Evolutionary conservation across 352 stramenopile genomes (phyloP), one percentile per base, ranked within the genome.

Genomic region (Thraustotheca clavata): DNA sequence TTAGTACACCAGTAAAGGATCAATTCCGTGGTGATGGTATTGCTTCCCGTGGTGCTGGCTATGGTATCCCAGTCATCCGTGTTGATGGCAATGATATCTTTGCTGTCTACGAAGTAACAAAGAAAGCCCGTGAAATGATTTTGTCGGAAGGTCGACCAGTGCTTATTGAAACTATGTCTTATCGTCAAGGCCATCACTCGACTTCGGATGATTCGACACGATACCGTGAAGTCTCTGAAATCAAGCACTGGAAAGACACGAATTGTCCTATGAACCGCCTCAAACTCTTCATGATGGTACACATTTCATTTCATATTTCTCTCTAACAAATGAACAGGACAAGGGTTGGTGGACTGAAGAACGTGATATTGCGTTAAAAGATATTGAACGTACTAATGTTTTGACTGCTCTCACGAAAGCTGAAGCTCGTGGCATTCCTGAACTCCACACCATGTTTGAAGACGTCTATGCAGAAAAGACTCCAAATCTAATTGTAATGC

Each of bases 51-150:
- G 96, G 92, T 32, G 84, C 75, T 43, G 97, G 94, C 20, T 99
- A 99, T 66, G 96, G 96, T 12, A 99, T 99, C 70, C 85, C 91
- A 1, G 89, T 88, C 43, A 96, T 99, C 72, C 93, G 97, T 29
- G 96, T 99, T 0, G 97, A 99, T 73, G 96, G 96, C 47, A 99
- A 99, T 70, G 96, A 99, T 68, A 81, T 98, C 24, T 83, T 99
- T 69, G 97, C 97, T 24, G 91, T 99, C 0, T 82, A 98, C 71
- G 86, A 96, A 43, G 96, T 92, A 22, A 97, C 95, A 11, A 74
- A 76, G 6, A 75, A 84, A 63, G 96, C 96, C 11, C 84, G 94
- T 12, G 79, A 93, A 57, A 93, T 96, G 63, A 96, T 95, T 49
- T 59, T 98, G 31, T 73, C 85, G 40, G 75, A 97, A 48, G 87